Base-by-base conservation (phyloP, 2,329 filamentous ascomycete genomes). In the Drechmeria coniospora region DNA sequence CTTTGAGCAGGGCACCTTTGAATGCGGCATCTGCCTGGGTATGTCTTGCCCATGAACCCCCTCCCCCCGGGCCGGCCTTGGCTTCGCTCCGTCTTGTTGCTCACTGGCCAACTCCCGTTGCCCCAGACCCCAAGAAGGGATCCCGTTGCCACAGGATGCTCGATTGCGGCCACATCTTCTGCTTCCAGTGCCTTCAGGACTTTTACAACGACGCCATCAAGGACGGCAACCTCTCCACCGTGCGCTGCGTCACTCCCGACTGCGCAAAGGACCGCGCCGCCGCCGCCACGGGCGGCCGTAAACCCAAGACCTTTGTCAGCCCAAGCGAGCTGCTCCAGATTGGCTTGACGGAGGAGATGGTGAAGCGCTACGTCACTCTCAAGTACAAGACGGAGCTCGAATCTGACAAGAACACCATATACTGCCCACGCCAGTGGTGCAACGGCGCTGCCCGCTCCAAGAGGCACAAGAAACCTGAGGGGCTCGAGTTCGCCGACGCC, bases 371-470 rank as follows among this genome's bases (percentile, higher is more conserved):
- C 48, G 80, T 92, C 4, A 74, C 74, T 21, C 65, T 95, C 34
- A 94, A 90, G 56, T 81, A 92, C 45, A 95, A 95, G 57, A 81
- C 79, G 38, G 79, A 83, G 48, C 69, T 95, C 3, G 90, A 95
- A 51, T 76, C 82, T 1, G 86, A 95, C 53, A 92, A 86, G 45
- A 78, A 75, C 32, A 94, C 86, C 0, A 68, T 94, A 19, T 95
- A 92, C 50, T 98, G 90, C 44, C 90, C 90, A 1, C 72, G 90
- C 7, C 65, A 74, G 31, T 94, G 86, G 82, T 98, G 90, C 49
- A 81, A 90, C 50, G 86, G 83, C 5, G 81, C 86, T 3, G 86
- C 86, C 15, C 70, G 73, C 25, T 82, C 78, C 14, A 79, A 76
- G 45, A 73, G 68, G 41, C 74, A 80, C 51, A 74, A 65, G 33